Base-by-base conservation (phyloP, 805 yeast genomes). In the Starmerella ratchasimensis region DNA sequence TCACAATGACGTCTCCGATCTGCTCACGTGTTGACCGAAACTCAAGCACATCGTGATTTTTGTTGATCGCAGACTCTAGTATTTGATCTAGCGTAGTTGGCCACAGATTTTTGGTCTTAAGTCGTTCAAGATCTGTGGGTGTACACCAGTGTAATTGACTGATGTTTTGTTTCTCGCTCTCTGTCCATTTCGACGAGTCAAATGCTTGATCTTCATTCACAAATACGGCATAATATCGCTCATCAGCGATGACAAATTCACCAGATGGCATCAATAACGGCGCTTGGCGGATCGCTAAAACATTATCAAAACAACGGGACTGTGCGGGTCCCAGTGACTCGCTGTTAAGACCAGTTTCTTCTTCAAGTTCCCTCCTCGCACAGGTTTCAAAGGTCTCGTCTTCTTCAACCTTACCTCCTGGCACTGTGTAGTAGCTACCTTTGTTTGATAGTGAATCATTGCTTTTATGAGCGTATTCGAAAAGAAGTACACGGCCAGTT, bases 291-390 rank as follows among this genome's bases (percentile, higher is more conserved):
- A 13, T 22, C 11, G 49, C 50, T 5, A 46, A 26, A 14, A 37
- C 34, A 5, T 13, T 13, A 10, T 28, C 35, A 14, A 29, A 5
- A n/a, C n/a, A n/a, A n/a, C n/a, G n/a, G n/a, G n/a, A n/a, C n/a
- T n/a, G n/a, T n/a, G n/a, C n/a, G n/a, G n/a, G n/a, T n/a, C n/a
- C n/a, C 11, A 23, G 31, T 9, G 36, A 37, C 22, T 21, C 17
- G 5, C 39, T 5, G 11, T 23, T 19, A 14, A 46, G 23, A n/a
- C 50, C 50, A 2, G 50, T 46, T 26, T 46, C 50, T 31, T 46
- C 50, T 17, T 5, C n/a, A 19, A 46, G 36, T 26, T 46, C 50
- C 28, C 50, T 41, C 21, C 11, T 15, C 11, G 50, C 49, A 20
- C 45, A 40, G 14, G 23, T 38, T 16, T 6, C 39, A 28, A 37